Evolutionary conservation across 2,329 filamentous ascomycete species (phyloP), one percentile per base, ranked within the genome.

Genomic region (Sporothrix brunneoviolacea): DNA sequence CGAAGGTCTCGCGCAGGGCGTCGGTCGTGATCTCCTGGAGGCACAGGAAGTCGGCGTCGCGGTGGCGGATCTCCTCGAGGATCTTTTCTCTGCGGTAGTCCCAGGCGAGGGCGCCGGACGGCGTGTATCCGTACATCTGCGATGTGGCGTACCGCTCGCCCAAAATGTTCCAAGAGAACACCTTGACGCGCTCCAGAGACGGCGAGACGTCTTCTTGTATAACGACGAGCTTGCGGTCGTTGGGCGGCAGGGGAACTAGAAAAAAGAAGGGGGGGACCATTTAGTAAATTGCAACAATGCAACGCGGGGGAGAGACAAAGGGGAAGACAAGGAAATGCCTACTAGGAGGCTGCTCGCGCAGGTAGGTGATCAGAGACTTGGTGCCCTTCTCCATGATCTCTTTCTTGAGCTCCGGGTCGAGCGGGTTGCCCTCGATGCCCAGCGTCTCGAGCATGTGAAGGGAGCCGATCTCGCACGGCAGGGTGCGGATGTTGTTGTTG

Each of bases 101-200:
- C 93, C 93, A 98, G 24, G 80, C 75, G 21, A 98, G 74, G 8
- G 89, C 89, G 50, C 79, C 79, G 15, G 84, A 84, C 3, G 93
- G 88, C 0, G 90, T 91, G 66, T 97, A 97, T 38, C 91, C 91
- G 64, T 96, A 97, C 55, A 88, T 82, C 49, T 83, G 77, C 49
- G 82, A 76, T 0, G 91, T 96, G 4, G 91, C 91, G 60, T 93
- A 95, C 62, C 90, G 88, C 68, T 96, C 90, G 68, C 91, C 96
- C 10, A 98, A 78, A 41, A 91, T 95, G 65, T 98, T 98, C 83
- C 93, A 96, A 19, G 88, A 94, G 55, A 97, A 76, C 8, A 95
- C 84, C 51, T 87, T 88, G 64, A 97, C 82, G 48, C 82, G 84
- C 62, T 96, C 81, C 55, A 80, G 67, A 48, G 64, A 73, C 2